phyloP scores from a whole-genome alignment of 129 eudicot species.

The Tagetes erecta region DNA sequence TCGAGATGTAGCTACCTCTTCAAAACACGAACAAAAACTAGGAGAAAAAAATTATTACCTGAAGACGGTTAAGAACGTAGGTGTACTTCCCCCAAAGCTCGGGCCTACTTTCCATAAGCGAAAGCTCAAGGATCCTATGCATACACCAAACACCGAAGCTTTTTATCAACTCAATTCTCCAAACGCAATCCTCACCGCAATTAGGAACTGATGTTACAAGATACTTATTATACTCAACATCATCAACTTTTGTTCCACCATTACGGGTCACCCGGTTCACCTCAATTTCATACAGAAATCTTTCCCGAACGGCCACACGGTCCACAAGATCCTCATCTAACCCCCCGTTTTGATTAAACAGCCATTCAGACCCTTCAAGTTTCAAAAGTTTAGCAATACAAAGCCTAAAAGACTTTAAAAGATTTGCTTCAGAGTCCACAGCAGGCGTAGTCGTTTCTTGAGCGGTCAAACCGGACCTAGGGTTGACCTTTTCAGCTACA shows the following conservation, averaged over 20 bases:
- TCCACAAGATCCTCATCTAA: slow-evolving; percentile 90
- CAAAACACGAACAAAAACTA: not conserved
- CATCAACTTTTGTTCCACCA: slow-evolving; percentile 36
- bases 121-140: slow-evolving; percentile 85
- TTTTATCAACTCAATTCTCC: slow-evolving; percentile 64
- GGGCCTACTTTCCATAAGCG: slow-evolving; percentile 96
- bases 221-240: slow-evolving; percentile 44
- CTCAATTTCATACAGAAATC: slow-evolving; percentile 61
- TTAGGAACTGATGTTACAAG: slow-evolving; percentile 73
- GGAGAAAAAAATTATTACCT: slow-evolving; percentile 41
- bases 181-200: slow-evolving; percentile 92
- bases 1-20: not conserved
- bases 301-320: slow-evolving; percentile 87
- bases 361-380: slow-evolving; percentile 90
- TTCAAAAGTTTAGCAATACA: slow-evolving; percentile 68
- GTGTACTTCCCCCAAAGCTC: slow-evolving; percentile 98
- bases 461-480: slow-evolving; percentile 22
- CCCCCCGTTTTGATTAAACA: slow-evolving; percentile 85
- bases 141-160: slow-evolving; percentile 98
- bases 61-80: slow-evolving; percentile 89
- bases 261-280: slow-evolving; percentile 33
- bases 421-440: slow-evolving; percentile 64
- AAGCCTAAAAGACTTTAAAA: slow-evolving; percentile 69
- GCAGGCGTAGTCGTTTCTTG: slow-evolving; percentile 45
- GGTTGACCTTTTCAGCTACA: slow-evolving; percentile 48